Evolutionary conservation across 202 grass and related monocot species (phyloP).

Genomic region (Musa balbisiana): DNA sequence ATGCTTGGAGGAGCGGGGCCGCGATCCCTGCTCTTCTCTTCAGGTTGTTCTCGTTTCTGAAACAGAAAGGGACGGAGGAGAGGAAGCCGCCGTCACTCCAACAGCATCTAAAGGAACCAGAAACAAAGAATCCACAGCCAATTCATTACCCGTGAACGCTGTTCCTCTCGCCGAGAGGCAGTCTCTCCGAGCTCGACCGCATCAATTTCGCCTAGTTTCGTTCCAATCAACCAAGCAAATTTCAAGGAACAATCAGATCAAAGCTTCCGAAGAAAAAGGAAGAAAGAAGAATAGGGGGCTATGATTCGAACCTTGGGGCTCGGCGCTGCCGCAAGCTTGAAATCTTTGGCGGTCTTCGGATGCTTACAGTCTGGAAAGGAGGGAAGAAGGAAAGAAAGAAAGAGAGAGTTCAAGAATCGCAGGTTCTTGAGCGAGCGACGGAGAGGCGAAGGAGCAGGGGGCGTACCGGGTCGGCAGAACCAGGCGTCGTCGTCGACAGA

Average conservation of each 20-base stretch:
- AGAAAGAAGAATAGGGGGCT: not conserved
- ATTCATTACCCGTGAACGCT: conserved; percentile 39
- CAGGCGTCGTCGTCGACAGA: conserved; percentile 57
- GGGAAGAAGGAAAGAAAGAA: not conserved
- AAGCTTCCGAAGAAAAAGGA: not conserved
- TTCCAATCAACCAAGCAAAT: not conserved
- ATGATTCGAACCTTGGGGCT: conserved; percentile 53
- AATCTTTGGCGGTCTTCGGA: conserved; percentile 65
- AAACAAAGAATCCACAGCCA: not conserved
- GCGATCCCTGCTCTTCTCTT: conserved; percentile 51
- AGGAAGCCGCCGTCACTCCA: too few relatives aligned
- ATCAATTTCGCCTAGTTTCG: conserved; percentile 50
- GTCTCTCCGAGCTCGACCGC: conserved; percentile 64
- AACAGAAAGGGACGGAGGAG: not conserved
- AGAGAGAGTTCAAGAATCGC: not conserved
- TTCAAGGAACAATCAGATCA: not conserved
- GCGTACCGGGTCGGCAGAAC: conserved; percentile 85
- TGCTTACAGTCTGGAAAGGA: conserved; percentile 66
- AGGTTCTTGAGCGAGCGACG: not conserved
- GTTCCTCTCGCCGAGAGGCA: conserved; percentile 62
- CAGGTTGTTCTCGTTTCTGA: conserved; percentile 22
- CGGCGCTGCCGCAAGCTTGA: conserved; percentile 22
- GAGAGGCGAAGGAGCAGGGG: not conserved
- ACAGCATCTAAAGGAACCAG: not conserved
- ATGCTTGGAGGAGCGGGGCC: conserved; percentile 26